These are phyloP conservation scores for Citrus sp. DNA, from an alignment of 345 rosid species.

Conservation along the genomic window DNA sequence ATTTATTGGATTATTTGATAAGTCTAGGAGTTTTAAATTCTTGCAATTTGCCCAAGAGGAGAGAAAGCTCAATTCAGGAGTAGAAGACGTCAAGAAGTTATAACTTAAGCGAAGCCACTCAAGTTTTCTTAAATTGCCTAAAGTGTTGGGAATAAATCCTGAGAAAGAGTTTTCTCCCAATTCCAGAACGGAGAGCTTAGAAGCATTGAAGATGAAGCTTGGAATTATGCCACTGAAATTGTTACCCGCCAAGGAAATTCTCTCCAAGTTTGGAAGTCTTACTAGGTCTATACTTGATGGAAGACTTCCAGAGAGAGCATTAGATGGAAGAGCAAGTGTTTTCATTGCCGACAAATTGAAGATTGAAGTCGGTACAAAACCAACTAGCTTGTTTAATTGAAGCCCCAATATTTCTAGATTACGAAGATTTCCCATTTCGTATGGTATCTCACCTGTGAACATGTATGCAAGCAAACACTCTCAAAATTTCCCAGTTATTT, in stretches of 20 bases:
- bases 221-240: not conserved
- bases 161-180: not conserved
- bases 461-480: too few relatives aligned
- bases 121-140: constrained; percentile 6
- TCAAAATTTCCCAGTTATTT: too few relatives aligned
- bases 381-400: not conserved
- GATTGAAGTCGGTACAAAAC: not conserved
- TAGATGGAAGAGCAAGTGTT: not conserved
- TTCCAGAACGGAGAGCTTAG: not conserved
- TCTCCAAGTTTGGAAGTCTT: not conserved
- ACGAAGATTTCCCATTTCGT: too few relatives aligned
- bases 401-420: not conserved
- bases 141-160: not conserved
- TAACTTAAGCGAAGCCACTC: not conserved
- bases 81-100: not conserved
- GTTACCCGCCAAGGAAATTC: not conserved
- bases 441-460: too few relatives aligned
- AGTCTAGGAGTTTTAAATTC: not conserved
- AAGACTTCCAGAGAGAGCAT: not conserved
- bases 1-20: not conserved
- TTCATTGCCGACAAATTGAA: not conserved
- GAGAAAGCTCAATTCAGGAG: not conserved
- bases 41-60: constrained; percentile 16
- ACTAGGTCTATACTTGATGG: not conserved
- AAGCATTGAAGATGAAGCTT: not conserved